Evolutionary conservation across 1,284 basidiomycete species (phyloP).

Genomic region (Inonotus obliquus): DNA sequence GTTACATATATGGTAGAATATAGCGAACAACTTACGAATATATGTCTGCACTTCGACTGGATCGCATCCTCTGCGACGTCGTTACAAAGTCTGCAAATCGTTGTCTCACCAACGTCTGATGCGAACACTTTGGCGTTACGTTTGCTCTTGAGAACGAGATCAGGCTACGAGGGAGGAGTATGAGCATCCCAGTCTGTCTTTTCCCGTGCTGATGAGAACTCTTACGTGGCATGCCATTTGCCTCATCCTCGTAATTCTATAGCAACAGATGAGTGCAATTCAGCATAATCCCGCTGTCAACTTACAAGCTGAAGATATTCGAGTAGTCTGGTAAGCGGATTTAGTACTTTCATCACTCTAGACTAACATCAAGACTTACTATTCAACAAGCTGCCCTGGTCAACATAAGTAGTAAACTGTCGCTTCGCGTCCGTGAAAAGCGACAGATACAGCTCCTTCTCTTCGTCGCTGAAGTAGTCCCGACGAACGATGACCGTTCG

Average conservation of each 20-base stretch:
- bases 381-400: slow-evolving; percentile 87
- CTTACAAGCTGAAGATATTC: slow-evolving; percentile 86
- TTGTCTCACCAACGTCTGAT: slow-evolving; percentile 57
- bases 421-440: slow-evolving; percentile 92
- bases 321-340: slow-evolving; percentile 70
- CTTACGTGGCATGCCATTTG: slow-evolving; percentile 86
- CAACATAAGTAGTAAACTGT: slow-evolving; percentile 88
- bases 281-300: slow-evolving; percentile 44
- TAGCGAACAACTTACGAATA: slow-evolving; percentile 42
- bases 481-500: slow-evolving; percentile 85
- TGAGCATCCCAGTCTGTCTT: background rate
- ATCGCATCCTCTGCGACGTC: slow-evolving; percentile 98
- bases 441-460: slow-evolving; percentile 93
- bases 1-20: background rate
- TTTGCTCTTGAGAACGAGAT: slow-evolving; percentile 90
- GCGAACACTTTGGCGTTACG: slow-evolving; percentile 62
- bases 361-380: slow-evolving; percentile 48
- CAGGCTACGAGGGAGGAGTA: slow-evolving; percentile 48
- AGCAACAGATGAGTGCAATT: slow-evolving; percentile 75
- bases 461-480: slow-evolving; percentile 95
- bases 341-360: background rate
- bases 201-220: background rate
- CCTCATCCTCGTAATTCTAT: slow-evolving; percentile 79
- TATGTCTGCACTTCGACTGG: slow-evolving; percentile 84
- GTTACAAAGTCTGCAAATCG: slow-evolving; percentile 91